Evolutionary conservation across 805 yeast genomes (phyloP).

Genomic region (Candida taoyuanica): DNA sequence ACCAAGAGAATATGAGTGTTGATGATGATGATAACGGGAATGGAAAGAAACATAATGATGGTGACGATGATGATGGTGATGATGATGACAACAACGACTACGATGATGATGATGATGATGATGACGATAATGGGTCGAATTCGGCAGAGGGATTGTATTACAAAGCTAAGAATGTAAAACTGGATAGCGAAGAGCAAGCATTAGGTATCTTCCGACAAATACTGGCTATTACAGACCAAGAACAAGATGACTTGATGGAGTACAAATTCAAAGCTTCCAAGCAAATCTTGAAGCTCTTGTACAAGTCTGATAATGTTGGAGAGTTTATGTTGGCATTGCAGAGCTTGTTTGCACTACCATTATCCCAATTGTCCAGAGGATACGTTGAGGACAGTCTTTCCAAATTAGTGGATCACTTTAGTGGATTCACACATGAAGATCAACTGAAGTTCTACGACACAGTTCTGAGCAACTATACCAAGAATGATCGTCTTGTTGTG

Average conservation of each 20-base stretch:
- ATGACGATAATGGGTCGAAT: too few species aligned
- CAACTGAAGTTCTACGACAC: constrained; percentile 29
- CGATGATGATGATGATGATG: constrained; percentile 16
- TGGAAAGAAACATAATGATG: too few species aligned
- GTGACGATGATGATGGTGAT: constrained; percentile 20
- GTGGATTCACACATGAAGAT: constrained; percentile 8
- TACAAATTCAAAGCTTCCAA: constrained; percentile 25
- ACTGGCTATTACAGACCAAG: constrained; percentile 32
- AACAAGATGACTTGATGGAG: constrained; percentile 30
- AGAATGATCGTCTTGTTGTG: constrained; percentile 41
- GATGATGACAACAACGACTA: constrained; percentile 5
- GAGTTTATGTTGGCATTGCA: constrained; percentile 10
- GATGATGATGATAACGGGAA: constrained; percentile 10
- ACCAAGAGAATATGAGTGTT: constrained; percentile 16
- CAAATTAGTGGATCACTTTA: constrained; percentile 35
- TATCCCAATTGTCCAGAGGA: constrained; percentile 23
- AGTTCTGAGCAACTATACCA: constrained; percentile 25
- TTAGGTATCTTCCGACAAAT: constrained; percentile 14
- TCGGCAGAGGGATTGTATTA: too few species aligned
- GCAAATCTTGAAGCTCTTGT: constrained; percentile 23
- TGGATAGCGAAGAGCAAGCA: constrained; percentile 23
- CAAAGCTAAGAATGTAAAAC: constrained; percentile 23
- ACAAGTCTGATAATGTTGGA: constrained; percentile 15
- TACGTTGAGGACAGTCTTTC: constrained; percentile 33
- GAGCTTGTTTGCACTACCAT: constrained; percentile 10